Percentiles rank a stretch among this genome's conserved stretches.
Evolutionary conservation across 441 rosid genomes (phyloP).

Genomic region (Kokia cookei): DNA sequence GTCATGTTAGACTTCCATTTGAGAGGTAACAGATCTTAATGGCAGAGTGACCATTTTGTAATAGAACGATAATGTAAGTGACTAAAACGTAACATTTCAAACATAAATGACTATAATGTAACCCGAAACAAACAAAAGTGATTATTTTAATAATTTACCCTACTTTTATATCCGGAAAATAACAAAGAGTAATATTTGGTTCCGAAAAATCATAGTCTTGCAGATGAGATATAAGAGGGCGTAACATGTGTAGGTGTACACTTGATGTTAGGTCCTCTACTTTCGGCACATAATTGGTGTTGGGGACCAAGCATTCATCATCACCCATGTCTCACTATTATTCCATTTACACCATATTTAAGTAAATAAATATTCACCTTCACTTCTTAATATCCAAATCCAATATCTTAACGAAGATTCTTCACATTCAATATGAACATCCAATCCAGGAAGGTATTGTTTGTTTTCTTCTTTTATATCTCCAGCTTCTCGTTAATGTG

Average conservation of each 20-base stretch:
- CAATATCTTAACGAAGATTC: background rate
- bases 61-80: too few relatives aligned
- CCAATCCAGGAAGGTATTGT: constrained; percentile 24
- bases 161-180: too few relatives aligned
- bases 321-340: background rate
- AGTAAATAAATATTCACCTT: background rate
- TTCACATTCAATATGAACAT: constrained; percentile 26
- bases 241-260: constrained; percentile 6
- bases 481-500: background rate
- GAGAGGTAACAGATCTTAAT: too few relatives aligned
- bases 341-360: background rate
- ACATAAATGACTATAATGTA: too few relatives aligned
- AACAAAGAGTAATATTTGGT: too few relatives aligned
- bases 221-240: background rate
- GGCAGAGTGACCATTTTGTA: too few relatives aligned
- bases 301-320: constrained; percentile 8
- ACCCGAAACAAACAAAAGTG: too few relatives aligned
- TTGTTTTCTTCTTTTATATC: background rate
- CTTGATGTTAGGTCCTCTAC: constrained; percentile 10
- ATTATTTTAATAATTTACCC: too few relatives aligned
- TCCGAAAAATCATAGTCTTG: background rate
- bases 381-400: background rate
- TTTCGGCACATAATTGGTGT: constrained; percentile 11
- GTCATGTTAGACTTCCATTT: too few relatives aligned
- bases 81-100: too few relatives aligned